Evolutionary conservation across 2,329 filamentous ascomycete species (phyloP).

Genomic region (Scolecobasidium constrictum): DNA sequence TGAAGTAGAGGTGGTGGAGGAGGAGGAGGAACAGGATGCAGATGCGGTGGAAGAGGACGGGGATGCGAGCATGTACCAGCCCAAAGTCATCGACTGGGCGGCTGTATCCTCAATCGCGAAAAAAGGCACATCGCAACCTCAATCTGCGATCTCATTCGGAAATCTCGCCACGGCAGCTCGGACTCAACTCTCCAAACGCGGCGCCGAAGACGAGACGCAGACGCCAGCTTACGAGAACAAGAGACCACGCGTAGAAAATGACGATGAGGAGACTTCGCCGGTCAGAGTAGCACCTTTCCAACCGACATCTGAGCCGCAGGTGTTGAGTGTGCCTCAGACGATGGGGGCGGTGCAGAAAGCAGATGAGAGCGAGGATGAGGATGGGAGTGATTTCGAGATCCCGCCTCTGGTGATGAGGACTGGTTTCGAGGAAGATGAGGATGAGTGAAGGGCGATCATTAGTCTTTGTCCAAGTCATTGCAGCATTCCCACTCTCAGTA

Average conservation of each 20-base stretch:
- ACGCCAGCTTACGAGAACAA: background rate
- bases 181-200: background rate
- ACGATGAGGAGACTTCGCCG: background rate
- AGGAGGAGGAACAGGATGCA: background rate
- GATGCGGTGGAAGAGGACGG: background rate
- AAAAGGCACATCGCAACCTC: background rate
- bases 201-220: background rate
- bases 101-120: background rate
- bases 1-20: background rate
- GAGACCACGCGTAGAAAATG: background rate
- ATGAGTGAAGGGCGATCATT: too few species aligned
- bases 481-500: too few species aligned
- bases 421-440: constrained; percentile 3
- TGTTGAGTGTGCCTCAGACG: background rate
- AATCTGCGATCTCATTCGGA: background rate
- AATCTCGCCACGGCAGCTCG: background rate
- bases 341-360: background rate
- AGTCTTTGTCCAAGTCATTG: too few species aligned
- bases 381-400: constrained; percentile 9
- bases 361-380: constrained; percentile 9
- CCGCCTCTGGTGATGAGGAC: constrained; percentile 5
- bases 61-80: background rate
- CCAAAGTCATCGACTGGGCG: background rate
- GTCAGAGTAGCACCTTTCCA: background rate
- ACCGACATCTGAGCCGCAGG: background rate